These are phyloP conservation scores for Effrenium voratum DNA, from an alignment of 73 alveolate genomes.

Conservation along the genomic window DNA sequence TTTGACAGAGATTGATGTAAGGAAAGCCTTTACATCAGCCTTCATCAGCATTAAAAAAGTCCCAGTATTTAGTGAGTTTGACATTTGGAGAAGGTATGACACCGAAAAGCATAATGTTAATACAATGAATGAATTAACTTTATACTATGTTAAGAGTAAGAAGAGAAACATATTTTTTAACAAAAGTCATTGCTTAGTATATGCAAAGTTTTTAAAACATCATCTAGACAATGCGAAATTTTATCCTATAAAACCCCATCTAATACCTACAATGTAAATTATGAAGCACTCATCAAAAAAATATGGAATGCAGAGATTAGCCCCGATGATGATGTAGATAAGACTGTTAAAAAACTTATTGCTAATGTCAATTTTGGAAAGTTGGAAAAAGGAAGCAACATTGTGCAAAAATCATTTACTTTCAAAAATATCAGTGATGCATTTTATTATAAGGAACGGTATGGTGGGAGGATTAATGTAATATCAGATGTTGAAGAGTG, in stretches of 20 bases:
- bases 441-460: neutral
- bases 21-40: neutral
- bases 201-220: neutral
- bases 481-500: neutral
- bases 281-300: neutral
- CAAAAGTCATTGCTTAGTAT: neutral
- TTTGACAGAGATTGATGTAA: conserved; percentile 23
- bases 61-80: conserved; percentile 10
- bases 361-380: conserved; percentile 23
- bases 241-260: neutral
- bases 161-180: neutral
- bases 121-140: neutral
- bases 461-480: conserved; percentile 14
- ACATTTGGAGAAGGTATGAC: conserved; percentile 16
- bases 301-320: neutral
- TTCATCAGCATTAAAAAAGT: too few species aligned
- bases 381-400: conserved; percentile 27
- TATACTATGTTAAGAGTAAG: neutral
- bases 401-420: neutral
- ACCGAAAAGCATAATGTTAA: neutral
- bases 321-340: neutral
- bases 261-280: neutral
- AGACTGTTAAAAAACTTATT: neutral
- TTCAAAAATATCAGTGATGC: neutral
- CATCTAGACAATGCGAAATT: neutral